Evolutionary conservation across 1,284 basidiomycete species (phyloP), one percentile per base, ranked within the genome.

Genomic region (Cryptococcus sp.): DNA sequence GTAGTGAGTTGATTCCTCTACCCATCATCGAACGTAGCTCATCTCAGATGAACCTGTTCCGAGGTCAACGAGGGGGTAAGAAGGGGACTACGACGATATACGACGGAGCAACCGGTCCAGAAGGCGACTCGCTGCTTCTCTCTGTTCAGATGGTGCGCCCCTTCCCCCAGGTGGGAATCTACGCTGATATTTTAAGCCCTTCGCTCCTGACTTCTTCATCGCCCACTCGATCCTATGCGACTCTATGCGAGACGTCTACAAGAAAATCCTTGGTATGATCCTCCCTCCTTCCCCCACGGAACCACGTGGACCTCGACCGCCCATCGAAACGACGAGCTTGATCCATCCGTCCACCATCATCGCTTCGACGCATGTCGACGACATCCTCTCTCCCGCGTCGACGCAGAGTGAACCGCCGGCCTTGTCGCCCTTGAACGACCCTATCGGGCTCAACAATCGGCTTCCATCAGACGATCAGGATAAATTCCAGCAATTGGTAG

Each of bases 191-290:
- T n/a, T n/a, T n/a, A 53, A 77, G 74, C 77, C 77, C 2, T 78
- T 78, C 58, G 63, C 73, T 10, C 71, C 75, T 21, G 76, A 77
- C 73, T 65, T 74, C 71, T 63, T 76, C 58, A 73, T 77, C 61
- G 69, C 72, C 19, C 68, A 77, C 48, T 68, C 72, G 23, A 71
- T 75, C 10, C 59, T 74, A 16, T 77, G 76, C 58, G 73, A 74
- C 28, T 71, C 76, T 48, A 65, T 78, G 42, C 66, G 72, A 16
- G 73, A 76, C 44, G 58, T 76, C 4, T 78, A 78, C 65, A 65
- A 65, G 39, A 76, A 75, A 52, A 62, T 77, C 24, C 54, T 67
- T 25, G 50, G 57, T 23, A 60, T 63, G 48, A 50, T 69, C 32
- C 49, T 66, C 12, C 58, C 59, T 16, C 31, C 41, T 14, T 18